Percentiles rank a stretch among this genome's conserved stretches.
Evolutionary conservation across 129 eudicot genomes (phyloP).

Genomic region (Arctium minus): DNA sequence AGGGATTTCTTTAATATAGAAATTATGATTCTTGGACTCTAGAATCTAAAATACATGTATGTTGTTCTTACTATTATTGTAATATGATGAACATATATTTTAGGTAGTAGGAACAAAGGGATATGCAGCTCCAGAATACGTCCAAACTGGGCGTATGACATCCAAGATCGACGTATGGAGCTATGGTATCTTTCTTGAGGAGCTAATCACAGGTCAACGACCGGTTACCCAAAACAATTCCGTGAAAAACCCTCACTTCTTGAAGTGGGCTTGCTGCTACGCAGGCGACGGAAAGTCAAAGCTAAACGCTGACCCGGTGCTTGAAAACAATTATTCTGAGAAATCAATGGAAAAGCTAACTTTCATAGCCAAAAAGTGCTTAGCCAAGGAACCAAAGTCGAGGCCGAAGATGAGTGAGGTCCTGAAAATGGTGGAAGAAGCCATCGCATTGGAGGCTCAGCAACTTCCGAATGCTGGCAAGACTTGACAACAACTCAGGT

Average conservation of each 20-base stretch:
- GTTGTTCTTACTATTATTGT: not conserved
- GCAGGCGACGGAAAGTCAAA: slow-evolving; percentile 36
- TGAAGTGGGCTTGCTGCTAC: slow-evolving; percentile 58
- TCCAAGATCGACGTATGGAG: slow-evolving; percentile 59
- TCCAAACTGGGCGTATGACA: slow-evolving; percentile 56
- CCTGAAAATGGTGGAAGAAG: slow-evolving; percentile 46
- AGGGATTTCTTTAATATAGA: not conserved
- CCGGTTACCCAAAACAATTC: slow-evolving; percentile 45
- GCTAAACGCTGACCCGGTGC: slow-evolving; percentile 51
- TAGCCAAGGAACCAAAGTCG: slow-evolving; percentile 39
- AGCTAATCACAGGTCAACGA: slow-evolving; percentile 63
- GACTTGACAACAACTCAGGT: not conserved
- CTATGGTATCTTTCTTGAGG: slow-evolving; percentile 62
- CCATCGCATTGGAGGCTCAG: not conserved
- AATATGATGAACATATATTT: not conserved
- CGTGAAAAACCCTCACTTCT: slow-evolving; percentile 47
- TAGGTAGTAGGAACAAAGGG: slow-evolving; percentile 69
- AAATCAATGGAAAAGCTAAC: slow-evolving; percentile 51
- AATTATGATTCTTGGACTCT: too few species aligned
- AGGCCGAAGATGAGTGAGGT: slow-evolving; percentile 65
- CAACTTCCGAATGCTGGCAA: not conserved
- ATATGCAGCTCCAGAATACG: slow-evolving; percentile 70
- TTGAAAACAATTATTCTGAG: slow-evolving; percentile 32
- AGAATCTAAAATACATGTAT: not conserved
- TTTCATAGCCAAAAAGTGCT: slow-evolving; percentile 47